Percentiles rank a stretch among this genome's conserved stretches.
These are phyloP conservation scores for Ascochyta viciae-villosae DNA, from an alignment of 2,329 filamentous ascomycete species.

Conservation along the genomic window DNA sequence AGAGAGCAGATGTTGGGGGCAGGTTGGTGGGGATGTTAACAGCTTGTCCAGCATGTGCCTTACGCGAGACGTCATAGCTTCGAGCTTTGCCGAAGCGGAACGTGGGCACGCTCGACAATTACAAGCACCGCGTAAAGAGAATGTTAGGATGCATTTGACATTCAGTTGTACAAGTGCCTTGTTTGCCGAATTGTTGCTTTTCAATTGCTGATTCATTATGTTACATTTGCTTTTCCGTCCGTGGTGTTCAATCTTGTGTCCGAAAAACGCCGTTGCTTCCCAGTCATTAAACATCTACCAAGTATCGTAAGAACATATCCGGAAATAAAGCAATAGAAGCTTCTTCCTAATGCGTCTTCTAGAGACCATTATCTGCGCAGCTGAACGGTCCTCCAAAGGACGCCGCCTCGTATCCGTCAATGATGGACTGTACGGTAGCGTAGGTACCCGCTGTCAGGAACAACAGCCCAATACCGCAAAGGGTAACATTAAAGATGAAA, in stretches of 20 bases:
- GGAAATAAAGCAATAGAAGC: neutral
- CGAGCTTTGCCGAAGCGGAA: conserved; percentile 14
- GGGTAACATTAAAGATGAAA: conserved; percentile 71
- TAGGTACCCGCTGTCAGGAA: conserved; percentile 87
- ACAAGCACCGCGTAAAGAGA: neutral
- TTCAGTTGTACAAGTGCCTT: neutral
- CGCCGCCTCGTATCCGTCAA: conserved; percentile 72
- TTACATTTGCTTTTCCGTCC: neutral
- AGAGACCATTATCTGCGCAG: conserved; percentile 73
- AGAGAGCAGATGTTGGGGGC: neutral
- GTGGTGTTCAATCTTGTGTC: neutral
- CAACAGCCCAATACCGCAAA: conserved; percentile 78
- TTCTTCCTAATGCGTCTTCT: neutral
- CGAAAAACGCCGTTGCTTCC: neutral
- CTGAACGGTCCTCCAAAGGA: conserved; percentile 76
- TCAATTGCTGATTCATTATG: neutral
- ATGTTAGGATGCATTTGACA: no score
- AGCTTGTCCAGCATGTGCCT: conserved; percentile 31
- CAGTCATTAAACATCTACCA: conserved; percentile 1
- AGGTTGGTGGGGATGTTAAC: conserved; percentile 26
- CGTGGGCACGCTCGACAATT: neutral
- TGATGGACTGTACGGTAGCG: conserved; percentile 71
- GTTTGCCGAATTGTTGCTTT: neutral
- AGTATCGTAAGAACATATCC: neutral
- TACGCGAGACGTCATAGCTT: conserved; percentile 43